phyloP scores from a whole-genome alignment of 768 basidiomycete genomes.

The Mycena filopes region DNA sequence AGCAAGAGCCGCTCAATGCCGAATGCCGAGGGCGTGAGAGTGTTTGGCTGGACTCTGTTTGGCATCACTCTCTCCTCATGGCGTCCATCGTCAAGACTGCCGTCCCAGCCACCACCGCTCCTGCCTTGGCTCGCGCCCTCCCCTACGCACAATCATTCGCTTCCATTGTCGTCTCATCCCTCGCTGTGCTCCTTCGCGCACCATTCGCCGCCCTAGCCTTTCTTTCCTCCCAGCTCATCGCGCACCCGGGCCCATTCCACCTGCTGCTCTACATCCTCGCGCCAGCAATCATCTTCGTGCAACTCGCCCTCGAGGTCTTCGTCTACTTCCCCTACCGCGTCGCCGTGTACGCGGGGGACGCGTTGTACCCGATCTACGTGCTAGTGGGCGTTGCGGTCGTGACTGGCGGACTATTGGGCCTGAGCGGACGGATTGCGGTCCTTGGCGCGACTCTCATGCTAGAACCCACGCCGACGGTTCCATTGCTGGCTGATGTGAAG shows the following conservation, averaged over 20 bases:
- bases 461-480: neutral
- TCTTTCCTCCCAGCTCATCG: neutral
- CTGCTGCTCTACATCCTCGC: constrained; percentile 42
- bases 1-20: no score
- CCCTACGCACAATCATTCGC: neutral
- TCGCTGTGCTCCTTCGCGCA: neutral
- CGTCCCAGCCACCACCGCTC: neutral
- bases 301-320: constrained; percentile 45
- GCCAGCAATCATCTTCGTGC: constrained; percentile 44
- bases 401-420: constrained; percentile 44
- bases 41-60: neutral
- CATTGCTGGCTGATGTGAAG: neutral
- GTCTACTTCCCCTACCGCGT: constrained; percentile 49
- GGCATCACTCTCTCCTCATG: neutral
- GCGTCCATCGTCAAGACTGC: neutral
- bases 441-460: neutral
- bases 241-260: constrained; percentile 14
- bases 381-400: constrained; percentile 50
- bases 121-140: constrained; percentile 10
- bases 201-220: neutral
- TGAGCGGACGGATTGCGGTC: constrained; percentile 38
- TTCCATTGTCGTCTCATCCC: neutral
- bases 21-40: no score
- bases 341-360: constrained; percentile 32
- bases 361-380: constrained; percentile 50